Conservation (phyloP, 2,329 filamentous ascomycete species). For the Claviceps pazoutovae region DNA sequence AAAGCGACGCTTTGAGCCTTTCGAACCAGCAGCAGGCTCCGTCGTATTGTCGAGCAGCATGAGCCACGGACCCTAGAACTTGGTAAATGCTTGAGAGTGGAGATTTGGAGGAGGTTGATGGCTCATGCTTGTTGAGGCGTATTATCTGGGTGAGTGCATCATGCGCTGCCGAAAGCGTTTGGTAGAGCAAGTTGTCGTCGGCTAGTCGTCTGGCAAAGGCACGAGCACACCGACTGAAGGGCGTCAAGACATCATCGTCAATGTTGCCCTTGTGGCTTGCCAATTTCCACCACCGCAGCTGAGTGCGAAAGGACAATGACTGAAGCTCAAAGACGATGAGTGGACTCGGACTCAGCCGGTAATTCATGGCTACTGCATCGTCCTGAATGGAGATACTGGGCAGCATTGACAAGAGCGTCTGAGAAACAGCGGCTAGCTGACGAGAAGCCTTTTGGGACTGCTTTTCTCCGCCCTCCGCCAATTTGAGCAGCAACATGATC, state of each 20-base stretch:
- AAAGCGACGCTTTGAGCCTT: slow-evolving; percentile 27
- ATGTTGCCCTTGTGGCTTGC: slow-evolving; percentile 44
- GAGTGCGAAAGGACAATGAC: slow-evolving; percentile 43
- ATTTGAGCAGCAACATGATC: slow-evolving; percentile 37
- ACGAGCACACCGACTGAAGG: slow-evolving; percentile 47
- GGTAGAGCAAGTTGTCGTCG: slow-evolving; percentile 22
- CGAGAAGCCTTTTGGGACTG: slow-evolving; percentile 44
- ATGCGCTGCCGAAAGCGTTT: slow-evolving; percentile 19
- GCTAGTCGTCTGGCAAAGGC: slow-evolving; percentile 44
- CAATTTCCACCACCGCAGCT: slow-evolving; percentile 53
- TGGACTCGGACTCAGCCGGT: slow-evolving; percentile 41
- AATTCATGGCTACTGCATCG: slow-evolving; percentile 41
- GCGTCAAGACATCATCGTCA: slow-evolving; percentile 51
- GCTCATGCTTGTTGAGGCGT: slow-evolving; percentile 19
- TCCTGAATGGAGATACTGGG: slow-evolving; percentile 52
- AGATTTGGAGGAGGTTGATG: slow-evolving; percentile 24
- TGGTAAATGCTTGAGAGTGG: slow-evolving; percentile 37
- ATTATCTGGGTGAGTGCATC: slow-evolving; percentile 19
- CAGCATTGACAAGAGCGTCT: slow-evolving; percentile 49
- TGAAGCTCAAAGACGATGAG: slow-evolving; percentile 48
- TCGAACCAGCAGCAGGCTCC: slow-evolving; percentile 43
- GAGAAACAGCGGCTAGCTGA: slow-evolving; percentile 53
- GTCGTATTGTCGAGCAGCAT: slow-evolving; percentile 29
- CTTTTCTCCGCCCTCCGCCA: slow-evolving; percentile 27
- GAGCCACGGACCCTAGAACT: slow-evolving; percentile 34